Percentiles rank a stretch among this genome's conserved stretches.
These are phyloP conservation scores for Taiozyma sp. DNA, from an alignment of 1,139 yeast species.

Conservation along the genomic window DNA sequence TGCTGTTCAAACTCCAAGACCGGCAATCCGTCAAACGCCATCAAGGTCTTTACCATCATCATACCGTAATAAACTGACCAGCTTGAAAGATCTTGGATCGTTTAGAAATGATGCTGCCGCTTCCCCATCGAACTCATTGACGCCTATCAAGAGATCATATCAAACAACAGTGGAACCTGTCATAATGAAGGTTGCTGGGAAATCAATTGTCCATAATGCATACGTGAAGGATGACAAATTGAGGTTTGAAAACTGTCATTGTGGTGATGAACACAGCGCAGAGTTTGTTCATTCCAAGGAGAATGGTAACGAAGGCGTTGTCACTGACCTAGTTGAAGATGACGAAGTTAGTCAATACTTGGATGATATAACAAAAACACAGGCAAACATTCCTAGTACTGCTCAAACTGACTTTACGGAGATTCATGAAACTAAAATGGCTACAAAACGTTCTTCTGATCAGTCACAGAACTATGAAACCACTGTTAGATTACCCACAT, in stretches of 20 bases:
- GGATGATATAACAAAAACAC: not conserved
- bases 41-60: not conserved
- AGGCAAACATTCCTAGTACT: not conserved
- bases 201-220: constrained; percentile 2
- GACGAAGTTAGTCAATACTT: constrained; percentile 1
- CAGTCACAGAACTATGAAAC: constrained; percentile 6
- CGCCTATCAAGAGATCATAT: not conserved
- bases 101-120: constrained; percentile 2
- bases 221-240: constrained; percentile 4
- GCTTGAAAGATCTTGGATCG: constrained; percentile 2
- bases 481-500: constrained; percentile 1
- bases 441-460: not conserved
- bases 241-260: constrained; percentile 5
- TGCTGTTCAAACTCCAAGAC: not conserved
- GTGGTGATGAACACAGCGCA: not conserved
- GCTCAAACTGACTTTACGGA: not conserved
- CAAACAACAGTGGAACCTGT: constrained; percentile 4
- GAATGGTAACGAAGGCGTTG: not conserved
- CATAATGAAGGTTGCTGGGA: constrained; percentile 5
- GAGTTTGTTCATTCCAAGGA: not conserved
- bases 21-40: not conserved
- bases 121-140: not conserved
- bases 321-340: not conserved
- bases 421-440: not conserved
- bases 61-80: not conserved